Base-by-base conservation (phyloP, 371 early-diverging fungal genomes). In the Syncephalastrum sp. region DNA sequence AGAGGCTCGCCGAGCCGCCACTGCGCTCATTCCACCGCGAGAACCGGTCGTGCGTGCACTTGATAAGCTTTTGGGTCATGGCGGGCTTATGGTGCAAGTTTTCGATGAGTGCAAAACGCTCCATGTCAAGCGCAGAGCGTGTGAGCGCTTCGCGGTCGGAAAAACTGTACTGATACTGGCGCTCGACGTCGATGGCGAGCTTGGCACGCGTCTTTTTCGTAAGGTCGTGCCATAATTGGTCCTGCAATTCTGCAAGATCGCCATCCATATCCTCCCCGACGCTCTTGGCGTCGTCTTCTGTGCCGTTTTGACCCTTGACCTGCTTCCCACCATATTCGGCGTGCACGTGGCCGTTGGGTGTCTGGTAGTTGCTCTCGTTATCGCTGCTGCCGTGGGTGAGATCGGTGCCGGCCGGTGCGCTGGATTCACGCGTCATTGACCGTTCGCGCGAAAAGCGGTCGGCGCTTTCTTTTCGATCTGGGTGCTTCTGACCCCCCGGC, bases 131-230 rank as follows among this genome's bases (percentile, higher is more conserved):
- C 0, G 81, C 58, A 3, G 75, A 75, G 24, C 86, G 69, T 12
- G 67, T 59, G 13, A 84, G 29, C 0, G 84, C 85, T 21, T 71
- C 55, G 45, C 75, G 70, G 2, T 85, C 81, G n/a, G 71, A 69
- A 60, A 86, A 86, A 4, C 80, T 70, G 41, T 75, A 69, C 17
- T 76, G 76, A 42, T 73, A 69, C 54, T 84, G 84, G 25, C 73
- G 78, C 44, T 82, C 79, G 4, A 81, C 65, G 21, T 72, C 68
- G 10, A 77, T 66, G 3, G 74, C 75, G 6, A 81, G 53, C 54
- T 71, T 79, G 12, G 83, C 86, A 46, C 86, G 68, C 5, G 78
- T 79, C 48, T 77, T 81, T 56, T 82, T 79, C 3, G 88, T 87
- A 50, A 75, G 70, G 17, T 83, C 82, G 56, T 76, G 80, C 88